Conservation (phyloP, 139 green algal genomes). For the Tetraselmis striata region DNA sequence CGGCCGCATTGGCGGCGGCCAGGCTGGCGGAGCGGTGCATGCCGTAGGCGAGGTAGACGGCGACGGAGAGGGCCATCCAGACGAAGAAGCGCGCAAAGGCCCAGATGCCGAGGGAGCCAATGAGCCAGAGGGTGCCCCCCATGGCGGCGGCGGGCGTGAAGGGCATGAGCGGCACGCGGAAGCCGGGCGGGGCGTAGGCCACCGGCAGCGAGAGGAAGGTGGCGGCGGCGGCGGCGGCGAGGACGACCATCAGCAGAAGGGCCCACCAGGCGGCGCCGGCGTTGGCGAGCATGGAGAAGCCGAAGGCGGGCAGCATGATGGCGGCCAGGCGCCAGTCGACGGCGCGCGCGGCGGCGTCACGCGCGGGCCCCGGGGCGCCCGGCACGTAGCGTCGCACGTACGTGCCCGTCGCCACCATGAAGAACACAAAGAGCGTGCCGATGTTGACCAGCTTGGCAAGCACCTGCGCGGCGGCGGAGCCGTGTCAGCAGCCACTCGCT, state of each 20-base stretch:
- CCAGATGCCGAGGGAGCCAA: conserved; percentile 60
- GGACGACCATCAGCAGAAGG: conserved; percentile 1
- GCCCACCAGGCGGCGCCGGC: conserved; percentile 18
- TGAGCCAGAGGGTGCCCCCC: conserved; percentile 63
- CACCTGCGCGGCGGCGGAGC: conserved; percentile 14
- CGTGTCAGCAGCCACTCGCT: too few species aligned
- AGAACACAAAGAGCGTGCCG: conserved; percentile 81
- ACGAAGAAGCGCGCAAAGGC: conserved; percentile 70
- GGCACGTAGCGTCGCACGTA: conserved; percentile 40
- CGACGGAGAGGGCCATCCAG: conserved; percentile 44
- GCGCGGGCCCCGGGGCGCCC: conserved; percentile 17
- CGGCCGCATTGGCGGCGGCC: background rate
- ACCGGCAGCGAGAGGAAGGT: conserved; percentile 35
- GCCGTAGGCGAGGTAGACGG: conserved; percentile 36
- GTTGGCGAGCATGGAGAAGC: conserved; percentile 18
- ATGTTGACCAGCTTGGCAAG: conserved; percentile 80
- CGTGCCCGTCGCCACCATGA: conserved; percentile 46
- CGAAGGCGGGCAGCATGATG: conserved; percentile 14
- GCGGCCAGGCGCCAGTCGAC: conserved; percentile 4
- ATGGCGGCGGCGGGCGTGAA: conserved; percentile 56
- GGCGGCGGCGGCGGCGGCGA: conserved; percentile 18
- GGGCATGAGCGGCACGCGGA: conserved; percentile 56
- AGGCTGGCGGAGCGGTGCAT: conserved; percentile 23
- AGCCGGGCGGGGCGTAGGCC: conserved; percentile 29
- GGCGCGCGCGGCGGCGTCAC: conserved; percentile 1